These are phyloP conservation scores for Eucalyptus brandiana DNA, from an alignment of 345 rosid genomes.

Conservation along the genomic window DNA sequence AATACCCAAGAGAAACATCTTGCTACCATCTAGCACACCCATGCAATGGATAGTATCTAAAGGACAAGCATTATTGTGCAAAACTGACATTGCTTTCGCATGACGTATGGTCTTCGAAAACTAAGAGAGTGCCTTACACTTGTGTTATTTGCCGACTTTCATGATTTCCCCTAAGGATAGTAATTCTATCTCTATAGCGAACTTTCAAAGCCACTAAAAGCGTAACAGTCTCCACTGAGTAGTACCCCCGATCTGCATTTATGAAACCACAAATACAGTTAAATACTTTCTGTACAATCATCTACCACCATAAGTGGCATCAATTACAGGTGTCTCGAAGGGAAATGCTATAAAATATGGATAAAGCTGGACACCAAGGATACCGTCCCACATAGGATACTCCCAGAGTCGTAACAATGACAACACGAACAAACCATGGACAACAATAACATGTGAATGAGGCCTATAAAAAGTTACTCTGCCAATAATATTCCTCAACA, in stretches of 20 bases:
- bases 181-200: constrained; percentile 88
- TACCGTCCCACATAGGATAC: background rate
- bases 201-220: constrained; percentile 93
- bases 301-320: background rate
- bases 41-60: background rate
- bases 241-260: constrained; percentile 95
- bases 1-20: background rate
- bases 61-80: background rate
- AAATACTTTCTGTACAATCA: background rate
- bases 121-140: constrained; percentile 56
- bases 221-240: constrained; percentile 94
- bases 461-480: background rate
- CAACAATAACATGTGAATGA: background rate
- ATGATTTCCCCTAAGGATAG: constrained; percentile 91
- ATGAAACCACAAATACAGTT: background rate
- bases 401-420: background rate
- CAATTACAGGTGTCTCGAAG: background rate
- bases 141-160: constrained; percentile 99
- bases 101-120: background rate
- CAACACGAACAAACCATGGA: background rate
- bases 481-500: background rate
- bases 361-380: background rate
- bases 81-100: background rate
- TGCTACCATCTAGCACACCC: background rate
- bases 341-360: background rate